These are phyloP conservation scores for Cornus suecica DNA, from an alignment of 148 eudicot species.

Conservation along the genomic window DNA sequence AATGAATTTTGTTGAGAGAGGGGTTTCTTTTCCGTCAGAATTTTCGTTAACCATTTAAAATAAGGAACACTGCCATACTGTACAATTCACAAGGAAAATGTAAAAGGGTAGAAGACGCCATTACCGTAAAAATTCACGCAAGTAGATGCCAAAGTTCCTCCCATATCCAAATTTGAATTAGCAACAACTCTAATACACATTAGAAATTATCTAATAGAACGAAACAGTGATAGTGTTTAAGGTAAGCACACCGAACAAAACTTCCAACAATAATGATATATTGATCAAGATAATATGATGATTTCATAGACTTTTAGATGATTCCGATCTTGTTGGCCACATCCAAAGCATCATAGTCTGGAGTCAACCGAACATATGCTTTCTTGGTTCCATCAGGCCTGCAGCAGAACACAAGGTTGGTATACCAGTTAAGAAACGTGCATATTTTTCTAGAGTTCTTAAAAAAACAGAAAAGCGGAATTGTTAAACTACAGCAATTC, in stretches of 20 bases:
- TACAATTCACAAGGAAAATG: neutral
- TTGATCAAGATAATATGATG: neutral
- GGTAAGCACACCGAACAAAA: neutral
- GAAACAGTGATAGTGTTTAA: neutral
- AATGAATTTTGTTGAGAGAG: too few species aligned
- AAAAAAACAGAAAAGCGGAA: too few species aligned
- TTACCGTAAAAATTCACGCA: neutral
- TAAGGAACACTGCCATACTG: neutral
- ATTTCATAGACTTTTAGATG: conserved; percentile 10
- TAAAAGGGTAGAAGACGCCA: neutral
- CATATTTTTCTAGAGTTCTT: neutral
- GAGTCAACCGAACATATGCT: conserved; percentile 23
- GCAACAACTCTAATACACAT: neutral
- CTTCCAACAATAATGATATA: neutral
- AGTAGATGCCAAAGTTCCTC: neutral
- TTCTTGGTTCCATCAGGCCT: conserved; percentile 31
- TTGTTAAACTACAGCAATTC: neutral
- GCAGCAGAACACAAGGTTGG: neutral
- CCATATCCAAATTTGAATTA: neutral
- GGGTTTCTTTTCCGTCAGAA: too few species aligned
- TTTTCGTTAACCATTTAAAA: too few species aligned
- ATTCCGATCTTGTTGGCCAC: conserved; percentile 31
- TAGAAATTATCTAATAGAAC: neutral
- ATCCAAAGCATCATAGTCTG: conserved; percentile 26
- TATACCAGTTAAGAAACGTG: neutral